These are phyloP conservation scores for Diplocarpon mali DNA, from an alignment of 2,329 filamentous ascomycete species.

Conservation along the genomic window DNA sequence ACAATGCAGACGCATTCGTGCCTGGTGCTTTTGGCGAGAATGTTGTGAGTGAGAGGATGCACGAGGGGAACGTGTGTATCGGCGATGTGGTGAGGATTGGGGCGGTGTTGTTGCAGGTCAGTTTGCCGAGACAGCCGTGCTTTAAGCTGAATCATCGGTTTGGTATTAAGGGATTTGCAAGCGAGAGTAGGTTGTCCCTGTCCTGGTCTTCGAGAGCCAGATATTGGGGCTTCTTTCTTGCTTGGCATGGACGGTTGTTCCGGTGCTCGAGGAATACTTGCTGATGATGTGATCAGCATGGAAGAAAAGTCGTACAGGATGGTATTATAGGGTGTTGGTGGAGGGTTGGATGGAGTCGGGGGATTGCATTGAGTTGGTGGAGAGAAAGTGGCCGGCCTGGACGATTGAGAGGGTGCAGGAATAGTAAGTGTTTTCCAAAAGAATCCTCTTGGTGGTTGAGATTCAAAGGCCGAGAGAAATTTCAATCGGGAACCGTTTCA, in stretches of 20 bases:
- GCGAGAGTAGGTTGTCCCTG: too few species aligned
- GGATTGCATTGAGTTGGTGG: conserved; percentile 44
- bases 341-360: conserved; percentile 44
- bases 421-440: conserved; percentile 27
- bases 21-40: conserved; percentile 56
- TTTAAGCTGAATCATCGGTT: conserved; percentile 62
- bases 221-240: too few species aligned
- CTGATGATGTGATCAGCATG: conserved; percentile 35
- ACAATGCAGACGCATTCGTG: conserved; percentile 36
- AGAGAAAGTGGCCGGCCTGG: conserved; percentile 47
- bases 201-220: too few species aligned
- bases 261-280: too few species aligned
- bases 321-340: conserved; percentile 52
- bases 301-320: conserved; percentile 47
- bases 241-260: too few species aligned
- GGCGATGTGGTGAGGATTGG: conserved; percentile 46
- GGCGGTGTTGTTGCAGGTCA: conserved; percentile 43
- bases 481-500: too few species aligned
- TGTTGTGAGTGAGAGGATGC: conserved; percentile 44
- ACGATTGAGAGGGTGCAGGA: conserved; percentile 52
- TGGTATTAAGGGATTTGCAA: conserved; percentile 48
- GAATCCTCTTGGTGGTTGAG: too few species aligned
- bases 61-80: conserved; percentile 54
- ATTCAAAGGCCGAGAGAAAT: too few species aligned
- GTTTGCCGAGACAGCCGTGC: conserved; percentile 51